Evolutionary conservation across 306 rosid species (phyloP).

Genomic region (Cicer chorassanicum): DNA sequence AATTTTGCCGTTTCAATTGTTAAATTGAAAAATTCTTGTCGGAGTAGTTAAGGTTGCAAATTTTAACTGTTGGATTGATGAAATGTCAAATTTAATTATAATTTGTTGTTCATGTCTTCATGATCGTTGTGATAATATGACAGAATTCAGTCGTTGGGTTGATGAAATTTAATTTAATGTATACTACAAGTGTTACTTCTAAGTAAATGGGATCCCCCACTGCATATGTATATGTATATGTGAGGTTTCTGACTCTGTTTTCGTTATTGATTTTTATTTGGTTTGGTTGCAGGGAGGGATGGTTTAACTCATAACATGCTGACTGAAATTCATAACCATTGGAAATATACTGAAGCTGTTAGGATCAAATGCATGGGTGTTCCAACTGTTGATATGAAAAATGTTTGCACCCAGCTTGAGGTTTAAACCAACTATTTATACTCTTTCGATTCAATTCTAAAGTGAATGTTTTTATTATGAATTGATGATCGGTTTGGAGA

Average conservation of each 20-base stretch:
- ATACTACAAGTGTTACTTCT: neutral
- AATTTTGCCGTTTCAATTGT: neutral
- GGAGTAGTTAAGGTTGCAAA: neutral
- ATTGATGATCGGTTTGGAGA: slow-evolving; percentile 10
- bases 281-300: slow-evolving; percentile 74
- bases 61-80: neutral
- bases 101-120: neutral
- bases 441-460: neutral
- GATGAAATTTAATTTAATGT: neutral
- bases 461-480: slow-evolving; percentile 4
- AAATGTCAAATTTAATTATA: neutral
- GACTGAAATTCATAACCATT: slow-evolving; percentile 78
- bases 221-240: neutral
- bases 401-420: slow-evolving; percentile 85
- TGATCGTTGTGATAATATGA: neutral
- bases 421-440: slow-evolving; percentile 45
- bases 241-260: neutral
- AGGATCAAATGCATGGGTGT: slow-evolving; percentile 93
- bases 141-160: neutral
- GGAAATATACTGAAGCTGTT: slow-evolving; percentile 82
- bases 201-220: neutral
- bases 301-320: slow-evolving; percentile 97
- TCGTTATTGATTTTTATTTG: slow-evolving; percentile 16
- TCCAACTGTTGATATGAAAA: slow-evolving; percentile 92
- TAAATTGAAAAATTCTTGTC: neutral